Evolutionary conservation across 2,329 filamentous ascomycete species (phyloP).

Genomic region (Penicillium sp.): DNA sequence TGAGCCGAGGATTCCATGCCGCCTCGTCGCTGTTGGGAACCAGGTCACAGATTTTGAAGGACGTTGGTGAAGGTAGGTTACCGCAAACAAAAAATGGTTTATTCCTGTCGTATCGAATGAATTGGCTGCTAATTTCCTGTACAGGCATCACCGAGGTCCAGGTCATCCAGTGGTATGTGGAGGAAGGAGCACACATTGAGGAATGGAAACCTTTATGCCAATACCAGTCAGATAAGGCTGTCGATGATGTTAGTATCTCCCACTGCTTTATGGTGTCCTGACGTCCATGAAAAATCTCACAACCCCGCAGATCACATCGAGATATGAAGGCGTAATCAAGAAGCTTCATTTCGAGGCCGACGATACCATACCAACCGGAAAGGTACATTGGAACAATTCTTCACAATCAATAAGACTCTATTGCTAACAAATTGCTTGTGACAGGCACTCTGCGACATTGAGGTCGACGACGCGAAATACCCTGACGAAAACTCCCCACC

Average conservation of each 20-base stretch:
- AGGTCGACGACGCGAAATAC: conserved; percentile 78
- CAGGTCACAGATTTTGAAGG: conserved; percentile 47
- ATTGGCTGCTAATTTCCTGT: conserved; percentile 22
- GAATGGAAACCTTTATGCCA: conserved; percentile 98
- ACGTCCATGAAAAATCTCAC: conserved; percentile 12
- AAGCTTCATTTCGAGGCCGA: conserved; percentile 94
- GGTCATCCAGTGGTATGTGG: conserved; percentile 99
- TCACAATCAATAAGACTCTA: not conserved
- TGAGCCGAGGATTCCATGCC: conserved; percentile 42
- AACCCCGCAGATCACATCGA: conserved; percentile 82
- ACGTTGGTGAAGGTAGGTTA: conserved; percentile 47
- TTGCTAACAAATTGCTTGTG: conserved; percentile 14
- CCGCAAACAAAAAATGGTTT: too few species aligned
- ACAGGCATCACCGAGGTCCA: conserved; percentile 96
- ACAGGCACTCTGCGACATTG: conserved; percentile 88
- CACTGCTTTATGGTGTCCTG: not conserved
- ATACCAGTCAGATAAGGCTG: conserved; percentile 96
- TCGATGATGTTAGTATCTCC: conserved; percentile 56
- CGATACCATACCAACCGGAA: conserved; percentile 94
- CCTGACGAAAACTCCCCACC: conserved; percentile 56
- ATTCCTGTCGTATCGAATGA: not conserved
- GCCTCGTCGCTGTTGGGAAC: conserved; percentile 39
- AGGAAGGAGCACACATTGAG: conserved; percentile 91
- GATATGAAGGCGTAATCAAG: conserved; percentile 93
- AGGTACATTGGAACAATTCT: conserved; percentile 41